Percentiles rank a stretch among this genome's conserved stretches.
Conservation (phyloP, 2,329 filamentous ascomycete species). For the Hypoxylon sp. region DNA sequence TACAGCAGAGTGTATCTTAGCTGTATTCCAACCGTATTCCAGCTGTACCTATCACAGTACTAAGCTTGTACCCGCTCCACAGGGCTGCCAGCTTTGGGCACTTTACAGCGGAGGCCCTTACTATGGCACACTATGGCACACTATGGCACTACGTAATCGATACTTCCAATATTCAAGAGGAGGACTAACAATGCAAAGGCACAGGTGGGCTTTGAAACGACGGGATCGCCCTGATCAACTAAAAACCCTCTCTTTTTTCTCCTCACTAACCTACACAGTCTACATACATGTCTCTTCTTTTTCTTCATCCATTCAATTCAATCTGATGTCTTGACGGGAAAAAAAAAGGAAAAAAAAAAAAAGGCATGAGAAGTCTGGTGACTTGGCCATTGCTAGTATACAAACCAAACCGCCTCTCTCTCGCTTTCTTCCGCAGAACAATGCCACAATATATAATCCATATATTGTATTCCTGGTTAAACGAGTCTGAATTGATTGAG, state of each 20-base stretch:
- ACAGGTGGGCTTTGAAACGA: conserved; percentile 40
- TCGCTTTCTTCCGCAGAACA: conserved; percentile 9
- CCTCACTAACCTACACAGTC: not conserved
- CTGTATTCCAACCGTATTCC: conserved; percentile 13
- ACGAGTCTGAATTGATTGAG: conserved; percentile 35
- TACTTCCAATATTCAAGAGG: conserved; percentile 17
- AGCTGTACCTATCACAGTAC: conserved; percentile 4
- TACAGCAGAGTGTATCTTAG: conserved; percentile 3
- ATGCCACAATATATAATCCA: conserved; percentile 37
- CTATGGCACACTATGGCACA: too few relatives aligned
- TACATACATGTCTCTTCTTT: conserved; percentile 1
- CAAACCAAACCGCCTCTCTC: conserved; percentile 5
- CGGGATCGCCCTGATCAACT: conserved; percentile 42
- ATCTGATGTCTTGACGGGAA: too few relatives aligned
- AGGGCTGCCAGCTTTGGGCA: not conserved
- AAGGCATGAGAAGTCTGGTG: not conserved
- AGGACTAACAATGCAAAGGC: conserved; percentile 18
- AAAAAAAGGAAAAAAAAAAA: not conserved
- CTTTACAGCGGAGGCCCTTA: conserved; percentile 18
- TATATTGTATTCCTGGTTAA: conserved; percentile 41
- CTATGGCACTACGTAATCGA: conserved; percentile 16
- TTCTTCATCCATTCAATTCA: not conserved
- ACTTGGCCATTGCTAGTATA: not conserved
- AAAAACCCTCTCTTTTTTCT: conserved; percentile 22
- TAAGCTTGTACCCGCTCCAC: conserved; percentile 7